Conservation (phyloP, 83 land plant genomes). For the Isoetes engelmannii region DNA sequence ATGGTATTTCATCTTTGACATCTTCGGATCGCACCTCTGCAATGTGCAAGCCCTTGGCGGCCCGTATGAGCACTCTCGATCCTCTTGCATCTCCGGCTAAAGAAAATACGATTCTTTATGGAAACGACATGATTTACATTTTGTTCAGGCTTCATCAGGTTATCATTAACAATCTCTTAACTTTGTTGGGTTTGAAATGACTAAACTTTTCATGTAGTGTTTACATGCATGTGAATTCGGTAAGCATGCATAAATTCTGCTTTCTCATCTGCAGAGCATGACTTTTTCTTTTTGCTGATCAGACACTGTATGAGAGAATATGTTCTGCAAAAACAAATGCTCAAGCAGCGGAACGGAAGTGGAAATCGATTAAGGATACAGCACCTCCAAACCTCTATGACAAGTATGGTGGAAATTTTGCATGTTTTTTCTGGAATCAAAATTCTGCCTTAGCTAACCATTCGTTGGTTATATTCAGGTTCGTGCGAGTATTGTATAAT, state of each 20-base stretch:
- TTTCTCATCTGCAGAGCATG: background rate
- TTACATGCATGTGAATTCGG: too few relatives aligned
- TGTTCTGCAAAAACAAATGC: constrained; percentile 79
- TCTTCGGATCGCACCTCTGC: constrained; percentile 47
- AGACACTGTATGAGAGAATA: constrained; percentile 76
- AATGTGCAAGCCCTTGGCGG: constrained; percentile 71
- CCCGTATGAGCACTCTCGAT: constrained; percentile 40
- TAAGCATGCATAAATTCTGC: background rate
- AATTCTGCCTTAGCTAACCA: background rate
- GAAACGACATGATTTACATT: constrained; percentile 85
- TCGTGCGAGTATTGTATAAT: constrained; percentile 58
- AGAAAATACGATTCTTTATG: constrained; percentile 64
- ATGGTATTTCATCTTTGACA: constrained; percentile 43
- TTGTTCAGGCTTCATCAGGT: constrained; percentile 37
- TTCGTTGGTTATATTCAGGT: constrained; percentile 27
- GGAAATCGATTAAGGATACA: constrained; percentile 56
- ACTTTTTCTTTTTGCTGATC: constrained; percentile 7
- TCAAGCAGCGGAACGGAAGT: constrained; percentile 58
- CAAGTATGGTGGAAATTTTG: constrained; percentile 33
- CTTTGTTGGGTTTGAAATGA: background rate
- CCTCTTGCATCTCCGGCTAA: constrained; percentile 14
- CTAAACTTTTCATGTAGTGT: too few relatives aligned
- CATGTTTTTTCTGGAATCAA: background rate
- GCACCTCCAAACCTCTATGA: constrained; percentile 62
- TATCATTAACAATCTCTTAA: background rate